Evolutionary conservation across 1,139 yeast species (phyloP), one percentile per base, ranked within the genome.

Genomic region (Martiniozyma asiatica): DNA sequence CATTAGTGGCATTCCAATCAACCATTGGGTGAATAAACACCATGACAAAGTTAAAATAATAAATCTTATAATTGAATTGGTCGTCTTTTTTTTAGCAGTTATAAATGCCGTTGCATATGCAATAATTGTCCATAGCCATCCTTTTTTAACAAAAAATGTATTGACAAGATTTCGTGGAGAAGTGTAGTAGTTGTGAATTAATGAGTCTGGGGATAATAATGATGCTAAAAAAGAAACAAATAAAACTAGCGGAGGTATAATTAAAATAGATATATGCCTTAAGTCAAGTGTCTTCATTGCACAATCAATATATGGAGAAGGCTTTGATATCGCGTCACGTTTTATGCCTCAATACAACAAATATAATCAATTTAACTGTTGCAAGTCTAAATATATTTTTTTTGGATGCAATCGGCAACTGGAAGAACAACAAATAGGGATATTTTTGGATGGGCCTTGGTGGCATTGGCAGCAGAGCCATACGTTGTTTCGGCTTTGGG

Each of bases 51-150:
- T 78, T n/a, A 74, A 71, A 2, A 66, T 34, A 0, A 43, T 39
- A 42, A 72, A 76, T 27, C 69, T 49, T 5, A 56, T 30, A 0
- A 58, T 20, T 0, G 65, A 63, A 3, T 18, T 14, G 5, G 37
- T 11, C 8, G 41, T 32, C 9, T 28, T 22, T n/a, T 29, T 42
- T 21, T 11, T 25, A 25, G 18, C 38, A 27, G 13, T 32, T 25
- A 27, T 26, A 22, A 44, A 25, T 27, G 55, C 38, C 36, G 48
- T 39, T 37, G 47, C 38, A 25, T 53, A 66, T 5, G 62, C 60
- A 4, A 65, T 5, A 0, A 85, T 65, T 1, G 95, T 85, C 97
- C 97, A 89, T 11, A 73, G 65, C 98, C 98, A 89, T 3, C 96
- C 97, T 24, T 64, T 64, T 47, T 89, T 89, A 25, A 87, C 95